Conservation (phyloP, 331 rosid genomes). For the Malus hybrid region DNA sequence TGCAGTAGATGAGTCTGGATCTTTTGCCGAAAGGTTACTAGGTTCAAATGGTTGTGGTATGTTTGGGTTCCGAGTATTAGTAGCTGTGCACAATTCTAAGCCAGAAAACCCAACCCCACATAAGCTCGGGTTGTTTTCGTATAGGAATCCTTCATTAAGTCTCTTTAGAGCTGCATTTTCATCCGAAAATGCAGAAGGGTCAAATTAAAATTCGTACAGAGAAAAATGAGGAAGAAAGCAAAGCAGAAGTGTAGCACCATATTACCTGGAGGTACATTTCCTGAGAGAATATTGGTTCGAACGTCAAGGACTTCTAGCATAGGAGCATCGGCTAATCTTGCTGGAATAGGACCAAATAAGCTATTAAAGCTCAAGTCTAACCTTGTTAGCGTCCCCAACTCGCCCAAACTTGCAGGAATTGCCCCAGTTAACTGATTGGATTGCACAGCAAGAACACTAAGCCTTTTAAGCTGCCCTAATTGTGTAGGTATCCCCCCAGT, state of each 20-base stretch:
- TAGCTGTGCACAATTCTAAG: constrained; percentile 34
- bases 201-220: background rate
- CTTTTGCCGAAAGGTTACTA: constrained; percentile 24
- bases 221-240: background rate
- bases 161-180: constrained; percentile 28
- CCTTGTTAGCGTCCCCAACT: constrained; percentile 21
- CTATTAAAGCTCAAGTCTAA: constrained; percentile 36
- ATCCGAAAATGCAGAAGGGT: background rate
- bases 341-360: constrained; percentile 38
- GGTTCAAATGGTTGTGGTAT: constrained; percentile 73
- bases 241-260: background rate
- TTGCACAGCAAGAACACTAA: constrained; percentile 37
- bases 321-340: constrained; percentile 33
- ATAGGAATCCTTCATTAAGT: constrained; percentile 28
- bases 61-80: constrained; percentile 31
- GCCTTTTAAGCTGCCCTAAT: constrained; percentile 27
- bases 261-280: constrained; percentile 36
- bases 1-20: constrained; percentile 44
- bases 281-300: constrained; percentile 37
- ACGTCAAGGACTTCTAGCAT: constrained; percentile 32
- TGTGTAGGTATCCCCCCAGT: constrained; percentile 39
- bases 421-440: constrained; percentile 38
- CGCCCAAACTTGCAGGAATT: constrained; percentile 44
- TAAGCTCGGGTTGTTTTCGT: constrained; percentile 25
- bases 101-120: constrained; percentile 35